Percentiles rank a stretch among this genome's conserved stretches.
These are phyloP conservation scores for Gymnopus androsaceus DNA, from an alignment of 1,284 basidiomycete species.

Conservation along the genomic window DNA sequence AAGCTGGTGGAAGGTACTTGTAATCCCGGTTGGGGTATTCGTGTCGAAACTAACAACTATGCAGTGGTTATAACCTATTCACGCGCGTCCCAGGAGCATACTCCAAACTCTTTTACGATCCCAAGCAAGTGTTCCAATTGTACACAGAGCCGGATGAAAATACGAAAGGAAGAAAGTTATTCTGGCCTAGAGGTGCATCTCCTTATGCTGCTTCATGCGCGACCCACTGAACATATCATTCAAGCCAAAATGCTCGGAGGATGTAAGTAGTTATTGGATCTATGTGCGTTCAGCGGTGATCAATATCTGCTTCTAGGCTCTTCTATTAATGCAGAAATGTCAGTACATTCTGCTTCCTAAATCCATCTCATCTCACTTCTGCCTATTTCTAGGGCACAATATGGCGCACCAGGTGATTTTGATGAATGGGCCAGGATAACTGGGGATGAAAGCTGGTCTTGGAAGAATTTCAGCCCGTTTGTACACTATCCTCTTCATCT, in stretches of 20 bases:
- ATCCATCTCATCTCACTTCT: background rate
- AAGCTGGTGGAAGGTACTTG: constrained; percentile 63
- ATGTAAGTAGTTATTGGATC: too few species aligned
- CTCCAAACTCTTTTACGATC: constrained; percentile 40
- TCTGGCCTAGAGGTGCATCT: constrained; percentile 63
- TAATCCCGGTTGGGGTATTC: background rate
- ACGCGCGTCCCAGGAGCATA: constrained; percentile 46
- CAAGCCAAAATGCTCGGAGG: constrained; percentile 68
- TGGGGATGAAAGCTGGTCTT: constrained; percentile 63
- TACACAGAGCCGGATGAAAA: constrained; percentile 56
- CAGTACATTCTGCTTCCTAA: constrained; percentile 16
- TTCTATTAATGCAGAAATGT: constrained; percentile 70
- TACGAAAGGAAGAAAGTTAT: constrained; percentile 46
- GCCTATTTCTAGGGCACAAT: constrained; percentile 53
- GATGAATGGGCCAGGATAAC: constrained; percentile 63
- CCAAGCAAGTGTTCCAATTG: constrained; percentile 50
- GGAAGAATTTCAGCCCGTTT: constrained; percentile 53
- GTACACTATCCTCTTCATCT: constrained; percentile 15
- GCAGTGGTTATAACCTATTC: constrained; percentile 38
- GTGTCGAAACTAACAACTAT: too few species aligned
- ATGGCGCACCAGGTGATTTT: constrained; percentile 67
- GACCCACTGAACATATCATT: background rate
- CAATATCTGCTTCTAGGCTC: too few species aligned
- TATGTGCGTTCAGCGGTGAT: too few species aligned
- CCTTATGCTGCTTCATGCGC: background rate